phyloP scores from a whole-genome alignment of 2,329 filamentous ascomycete species.

The Ceratocystis papillata region DNA sequence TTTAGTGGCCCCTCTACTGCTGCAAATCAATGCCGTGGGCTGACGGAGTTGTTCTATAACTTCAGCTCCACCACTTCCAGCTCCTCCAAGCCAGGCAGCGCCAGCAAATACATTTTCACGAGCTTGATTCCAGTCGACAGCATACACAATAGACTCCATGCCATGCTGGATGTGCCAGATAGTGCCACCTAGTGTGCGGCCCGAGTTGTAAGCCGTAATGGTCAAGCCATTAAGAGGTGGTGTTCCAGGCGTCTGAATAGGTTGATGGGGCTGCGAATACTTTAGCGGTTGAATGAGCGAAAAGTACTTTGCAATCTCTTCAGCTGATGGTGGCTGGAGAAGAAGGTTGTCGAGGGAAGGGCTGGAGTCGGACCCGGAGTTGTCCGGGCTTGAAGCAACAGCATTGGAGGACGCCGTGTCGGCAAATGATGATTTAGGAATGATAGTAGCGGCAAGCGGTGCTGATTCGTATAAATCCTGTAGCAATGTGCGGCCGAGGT shows the following conservation, averaged over 20 bases:
- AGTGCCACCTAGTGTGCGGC: slow-evolving; percentile 88
- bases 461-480: slow-evolving; percentile 89
- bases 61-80: slow-evolving; percentile 68
- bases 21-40: slow-evolving; percentile 88
- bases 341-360: slow-evolving; percentile 45
- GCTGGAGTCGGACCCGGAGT: slow-evolving; percentile 43
- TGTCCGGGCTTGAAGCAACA: slow-evolving; percentile 2
- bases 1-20: slow-evolving; percentile 66
- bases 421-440: slow-evolving; percentile 61
- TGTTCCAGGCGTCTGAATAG: slow-evolving; percentile 73
- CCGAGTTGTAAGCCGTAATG: slow-evolving; percentile 92
- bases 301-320: slow-evolving; percentile 90
- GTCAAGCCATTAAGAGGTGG: slow-evolving; percentile 83
- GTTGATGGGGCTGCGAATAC: slow-evolving; percentile 93
- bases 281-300: slow-evolving; percentile 82
- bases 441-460: slow-evolving; percentile 74
- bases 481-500: slow-evolving; percentile 77
- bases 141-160: slow-evolving; percentile 92
- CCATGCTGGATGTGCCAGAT: slow-evolving; percentile 99
- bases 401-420: slow-evolving; percentile 30
- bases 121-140: slow-evolving; percentile 97
- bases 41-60: slow-evolving; percentile 89
- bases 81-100: slow-evolving; percentile 83
- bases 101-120: slow-evolving; percentile 89
- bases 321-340: slow-evolving; percentile 60